Evolutionary conservation across 257 asterid species (phyloP), one percentile per base, ranked within the genome.

Genomic region (Salvia hispanica): DNA sequence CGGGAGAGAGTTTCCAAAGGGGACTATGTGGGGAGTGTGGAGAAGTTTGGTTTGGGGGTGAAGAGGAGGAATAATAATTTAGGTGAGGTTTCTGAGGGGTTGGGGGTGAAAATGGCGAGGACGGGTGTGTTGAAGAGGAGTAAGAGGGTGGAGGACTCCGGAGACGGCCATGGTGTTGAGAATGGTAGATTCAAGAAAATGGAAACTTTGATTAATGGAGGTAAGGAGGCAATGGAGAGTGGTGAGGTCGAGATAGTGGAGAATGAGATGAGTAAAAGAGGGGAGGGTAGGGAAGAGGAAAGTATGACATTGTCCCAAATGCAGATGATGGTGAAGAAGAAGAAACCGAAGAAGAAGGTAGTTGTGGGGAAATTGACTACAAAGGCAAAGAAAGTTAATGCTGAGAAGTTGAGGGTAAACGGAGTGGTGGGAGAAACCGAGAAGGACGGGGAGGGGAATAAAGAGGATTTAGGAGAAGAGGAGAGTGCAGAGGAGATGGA

Each of bases 231-330:
- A 61, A 9, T 36, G 51, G 59, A 31, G 21, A 58, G 61, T 58
- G 69, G 46, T 54, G 80, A 55, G 67, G 66, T 43, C 57, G 77
- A 64, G 78, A 65, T 48, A 34, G 69, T 55, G 74, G 73, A 58
- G 76, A 76, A 79, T 44, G 58, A 45, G 34, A 52, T 66, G 57
- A n/a, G 59, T 4, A 63, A 65, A 70, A 72, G 80, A 74, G 66
- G 39, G 5, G 77, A 80, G 76, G 75, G 56, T 62, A 71, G 64
- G 66, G 91, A 82, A 53, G 95, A 85, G 64, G 97, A 89, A 69
- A 72, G 44, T 55, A 88, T 90, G 94, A 88, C 98, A n/a, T 69
- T 93, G 81, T 85, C 89, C 25, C 83, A 93, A 81, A 81, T 93
- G 89, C 87, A 81, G 72, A 60, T 74, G 78, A 72, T 84, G 77